Conservation (phyloP, 2,329 filamentous ascomycete genomes). For the Colletotrichum nymphaeae region DNA sequence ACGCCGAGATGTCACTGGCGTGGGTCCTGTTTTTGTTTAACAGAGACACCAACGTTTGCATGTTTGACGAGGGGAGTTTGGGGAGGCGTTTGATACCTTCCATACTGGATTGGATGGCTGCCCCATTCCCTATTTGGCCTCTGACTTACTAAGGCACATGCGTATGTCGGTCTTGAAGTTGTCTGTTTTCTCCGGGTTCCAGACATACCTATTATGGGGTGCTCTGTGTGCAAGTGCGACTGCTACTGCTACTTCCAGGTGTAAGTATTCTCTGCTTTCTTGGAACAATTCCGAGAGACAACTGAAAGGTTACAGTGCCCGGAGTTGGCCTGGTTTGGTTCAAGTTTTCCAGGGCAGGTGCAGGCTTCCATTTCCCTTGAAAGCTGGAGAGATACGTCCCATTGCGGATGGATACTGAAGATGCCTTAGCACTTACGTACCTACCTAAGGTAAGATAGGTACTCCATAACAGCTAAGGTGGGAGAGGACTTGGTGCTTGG, state of each 20-base stretch:
- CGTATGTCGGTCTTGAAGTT: no score
- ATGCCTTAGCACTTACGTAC: background rate
- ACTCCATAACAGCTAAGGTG: no score
- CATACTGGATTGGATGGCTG: background rate
- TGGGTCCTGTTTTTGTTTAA: slow-evolving; percentile 6
- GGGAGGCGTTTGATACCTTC: background rate
- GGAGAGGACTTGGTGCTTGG: no score
- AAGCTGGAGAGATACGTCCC: background rate
- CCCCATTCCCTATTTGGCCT: background rate
- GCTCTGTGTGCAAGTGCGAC: background rate
- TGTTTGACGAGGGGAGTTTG: background rate
- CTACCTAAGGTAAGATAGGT: background rate
- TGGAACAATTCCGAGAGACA: background rate
- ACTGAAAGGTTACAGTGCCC: background rate
- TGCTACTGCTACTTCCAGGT: no score
- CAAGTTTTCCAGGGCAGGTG: background rate
- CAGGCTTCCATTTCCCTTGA: background rate
- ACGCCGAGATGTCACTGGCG: slow-evolving; percentile 2
- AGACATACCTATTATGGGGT: no score
- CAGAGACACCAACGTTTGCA: slow-evolving; percentile 1
- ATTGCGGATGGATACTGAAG: background rate
- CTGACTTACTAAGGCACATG: background rate
- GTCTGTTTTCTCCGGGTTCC: background rate
- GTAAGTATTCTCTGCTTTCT: background rate
- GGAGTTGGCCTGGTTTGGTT: background rate